These are phyloP conservation scores for Chlorella sorokiniana DNA, from an alignment of 139 green algal genomes.

Conservation along the genomic window DNA sequence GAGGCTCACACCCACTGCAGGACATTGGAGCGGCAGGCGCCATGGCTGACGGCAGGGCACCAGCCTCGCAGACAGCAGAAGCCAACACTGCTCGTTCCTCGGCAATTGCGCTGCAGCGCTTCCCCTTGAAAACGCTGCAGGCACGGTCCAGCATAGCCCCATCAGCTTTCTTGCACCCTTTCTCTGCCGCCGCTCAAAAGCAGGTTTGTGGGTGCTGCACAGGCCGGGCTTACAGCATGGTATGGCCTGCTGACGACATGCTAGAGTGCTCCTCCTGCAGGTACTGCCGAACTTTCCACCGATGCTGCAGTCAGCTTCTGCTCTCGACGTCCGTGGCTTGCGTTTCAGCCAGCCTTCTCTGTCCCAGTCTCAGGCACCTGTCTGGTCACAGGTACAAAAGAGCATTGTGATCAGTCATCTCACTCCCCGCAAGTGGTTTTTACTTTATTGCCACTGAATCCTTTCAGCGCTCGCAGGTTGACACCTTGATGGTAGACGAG, in stretches of 20 bases:
- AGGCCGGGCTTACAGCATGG: no score
- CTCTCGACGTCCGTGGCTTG: not conserved
- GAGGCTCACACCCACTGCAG: not conserved
- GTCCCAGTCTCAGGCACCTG: not conserved
- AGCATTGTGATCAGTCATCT: not conserved
- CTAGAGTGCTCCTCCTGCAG: no score
- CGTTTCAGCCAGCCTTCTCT: not conserved
- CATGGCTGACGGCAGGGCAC: no score
- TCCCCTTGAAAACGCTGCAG: no score
- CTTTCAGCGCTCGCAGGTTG: conserved; percentile 18
- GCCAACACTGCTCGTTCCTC: no score
- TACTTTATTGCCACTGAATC: not conserved
- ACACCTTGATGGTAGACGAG: not conserved
- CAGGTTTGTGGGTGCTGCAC: no score
- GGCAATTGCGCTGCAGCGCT: no score
- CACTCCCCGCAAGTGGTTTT: not conserved
- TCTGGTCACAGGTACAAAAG: conserved; percentile 5
- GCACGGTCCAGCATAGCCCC: no score
- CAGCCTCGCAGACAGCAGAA: no score
- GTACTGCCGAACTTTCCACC: no score
- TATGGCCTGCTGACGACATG: not conserved
- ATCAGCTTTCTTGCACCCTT: no score
- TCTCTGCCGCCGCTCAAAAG: no score
- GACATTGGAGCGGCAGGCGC: not conserved
- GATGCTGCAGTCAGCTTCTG: not conserved